phyloP scores from a whole-genome alignment of 1,139 yeast species.

The Suhomyces wounanorum region DNA sequence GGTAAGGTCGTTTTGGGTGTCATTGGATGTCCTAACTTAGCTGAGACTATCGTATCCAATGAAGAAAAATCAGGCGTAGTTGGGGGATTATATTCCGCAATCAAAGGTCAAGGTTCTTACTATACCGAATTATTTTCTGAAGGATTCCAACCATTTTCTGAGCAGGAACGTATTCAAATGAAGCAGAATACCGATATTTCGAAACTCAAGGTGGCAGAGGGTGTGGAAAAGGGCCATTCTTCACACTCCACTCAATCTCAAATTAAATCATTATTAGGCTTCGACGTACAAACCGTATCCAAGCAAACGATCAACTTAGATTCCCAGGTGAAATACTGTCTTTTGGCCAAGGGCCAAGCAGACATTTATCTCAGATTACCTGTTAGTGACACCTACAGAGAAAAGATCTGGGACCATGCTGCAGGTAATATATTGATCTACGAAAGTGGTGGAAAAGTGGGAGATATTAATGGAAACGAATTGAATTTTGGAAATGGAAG shows the following conservation, averaged over 20 bases:
- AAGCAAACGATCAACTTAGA: constrained; percentile 70
- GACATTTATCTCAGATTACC: constrained; percentile 91
- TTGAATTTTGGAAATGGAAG: constrained; percentile 90
- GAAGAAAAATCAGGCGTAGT: constrained; percentile 37
- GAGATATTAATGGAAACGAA: constrained; percentile 72
- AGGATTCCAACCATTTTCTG: constrained; percentile 37
- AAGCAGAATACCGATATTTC: constrained; percentile 43
- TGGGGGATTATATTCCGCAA: constrained; percentile 80
- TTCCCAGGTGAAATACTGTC: constrained; percentile 94
- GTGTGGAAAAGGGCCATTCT: constrained; percentile 96
- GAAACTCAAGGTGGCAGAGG: constrained; percentile 78
- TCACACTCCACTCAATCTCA: constrained; percentile 84
- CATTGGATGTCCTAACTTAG: constrained; percentile 93
- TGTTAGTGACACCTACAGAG: constrained; percentile 70
- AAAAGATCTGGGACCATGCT: constrained; percentile 99
- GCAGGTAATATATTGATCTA: constrained; percentile 85
- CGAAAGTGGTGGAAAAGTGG: constrained; percentile 91
- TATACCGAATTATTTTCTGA: constrained; percentile 47
- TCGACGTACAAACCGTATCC: constrained; percentile 43
- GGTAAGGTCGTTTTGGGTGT: constrained; percentile 87
- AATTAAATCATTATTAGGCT: constrained; percentile 65
- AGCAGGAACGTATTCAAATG: constrained; percentile 44
- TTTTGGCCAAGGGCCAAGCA: constrained; percentile 87
- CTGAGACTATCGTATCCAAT: constrained; percentile 49
- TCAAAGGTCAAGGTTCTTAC: constrained; percentile 72